A percentile compares a stretch with the other conserved stretches of the same genome.
These are phyloP conservation scores for Penicillium sp. DNA, from an alignment of 2,329 filamentous ascomycete species.

Conservation along the genomic window DNA sequence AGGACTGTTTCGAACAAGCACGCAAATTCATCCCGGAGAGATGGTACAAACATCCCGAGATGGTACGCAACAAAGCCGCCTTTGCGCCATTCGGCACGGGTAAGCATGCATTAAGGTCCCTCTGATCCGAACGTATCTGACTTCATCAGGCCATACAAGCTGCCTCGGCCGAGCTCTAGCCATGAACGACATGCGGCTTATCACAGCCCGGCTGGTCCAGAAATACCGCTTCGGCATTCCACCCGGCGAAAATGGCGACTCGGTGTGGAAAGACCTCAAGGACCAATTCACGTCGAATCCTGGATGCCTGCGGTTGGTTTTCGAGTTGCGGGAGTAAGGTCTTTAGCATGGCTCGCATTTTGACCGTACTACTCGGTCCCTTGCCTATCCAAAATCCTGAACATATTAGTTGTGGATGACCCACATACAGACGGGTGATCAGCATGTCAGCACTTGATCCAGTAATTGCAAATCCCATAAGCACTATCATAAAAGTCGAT, in stretches of 20 bases:
- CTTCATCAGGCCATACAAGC: conserved; percentile 5
- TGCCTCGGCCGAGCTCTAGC: conserved; percentile 20
- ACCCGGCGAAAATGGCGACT: conserved; percentile 7
- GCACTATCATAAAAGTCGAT: not conserved
- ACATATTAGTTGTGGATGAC: not conserved
- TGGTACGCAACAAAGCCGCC: conserved; percentile 12
- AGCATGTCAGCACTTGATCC: not conserved
- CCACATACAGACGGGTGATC: too few species aligned
- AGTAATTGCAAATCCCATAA: not conserved
- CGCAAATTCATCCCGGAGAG: conserved; percentile 18
- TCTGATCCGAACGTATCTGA: not conserved
- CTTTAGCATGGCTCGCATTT: not conserved
- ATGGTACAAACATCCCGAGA: conserved; percentile 13
- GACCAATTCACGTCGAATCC: conserved; percentile 17
- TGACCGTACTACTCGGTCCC: not conserved
- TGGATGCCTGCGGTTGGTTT: conserved; percentile 12
- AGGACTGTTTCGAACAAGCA: conserved; percentile 11
- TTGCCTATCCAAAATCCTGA: not conserved
- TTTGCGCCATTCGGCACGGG: conserved; percentile 19
- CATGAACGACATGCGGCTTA: conserved; percentile 17
- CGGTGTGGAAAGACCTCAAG: conserved; percentile 5
- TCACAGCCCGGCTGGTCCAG: conserved; percentile 10
- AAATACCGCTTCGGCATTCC: conserved; percentile 12
- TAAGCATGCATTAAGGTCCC: not conserved
- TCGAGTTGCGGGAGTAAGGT: conserved; percentile 4